Conservation (phyloP, 1,139 yeast species). For the Diutina neorugosa region DNA sequence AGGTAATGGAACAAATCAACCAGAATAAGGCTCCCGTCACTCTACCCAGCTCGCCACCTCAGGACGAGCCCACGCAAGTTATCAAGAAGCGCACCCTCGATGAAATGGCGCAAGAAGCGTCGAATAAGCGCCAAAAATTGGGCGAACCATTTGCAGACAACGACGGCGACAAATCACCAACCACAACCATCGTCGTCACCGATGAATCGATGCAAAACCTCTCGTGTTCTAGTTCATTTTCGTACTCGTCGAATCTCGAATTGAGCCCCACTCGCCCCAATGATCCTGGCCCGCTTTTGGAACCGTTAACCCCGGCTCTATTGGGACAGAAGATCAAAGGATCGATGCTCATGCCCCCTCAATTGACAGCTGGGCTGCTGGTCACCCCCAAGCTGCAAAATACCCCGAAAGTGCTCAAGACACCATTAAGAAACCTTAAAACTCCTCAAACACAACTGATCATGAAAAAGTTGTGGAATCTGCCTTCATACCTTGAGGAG, state of each 20-base stretch:
- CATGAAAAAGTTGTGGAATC: conserved; percentile 43
- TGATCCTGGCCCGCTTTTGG: conserved; percentile 53
- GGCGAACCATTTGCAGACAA: conserved; percentile 7
- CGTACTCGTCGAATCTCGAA: conserved; percentile 53
- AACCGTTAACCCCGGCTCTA: conserved; percentile 37
- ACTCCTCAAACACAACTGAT: conserved; percentile 32
- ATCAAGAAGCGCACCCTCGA: neutral
- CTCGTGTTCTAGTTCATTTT: conserved; percentile 18
- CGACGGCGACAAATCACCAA: conserved; percentile 6
- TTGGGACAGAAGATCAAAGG: neutral
- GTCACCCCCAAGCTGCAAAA: conserved; percentile 1
- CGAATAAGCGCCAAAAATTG: neutral
- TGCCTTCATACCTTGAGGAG: conserved; percentile 57
- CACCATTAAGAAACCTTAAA: conserved; percentile 28
- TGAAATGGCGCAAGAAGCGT: neutral
- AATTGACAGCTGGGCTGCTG: neutral
- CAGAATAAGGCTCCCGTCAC: conserved; percentile 5
- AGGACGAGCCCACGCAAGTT: neutral
- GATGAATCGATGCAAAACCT: neutral
- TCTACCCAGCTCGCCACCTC: neutral
- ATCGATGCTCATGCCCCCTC: neutral
- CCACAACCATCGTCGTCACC: neutral
- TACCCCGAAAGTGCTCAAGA: conserved; percentile 15
- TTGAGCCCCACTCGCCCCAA: conserved; percentile 44
- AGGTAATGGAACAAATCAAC: conserved; percentile 31